Evolutionary conservation across 1,139 yeast species (phyloP), one percentile per base, ranked within the genome.

Genomic region (Casaregolazyma lundiana): DNA sequence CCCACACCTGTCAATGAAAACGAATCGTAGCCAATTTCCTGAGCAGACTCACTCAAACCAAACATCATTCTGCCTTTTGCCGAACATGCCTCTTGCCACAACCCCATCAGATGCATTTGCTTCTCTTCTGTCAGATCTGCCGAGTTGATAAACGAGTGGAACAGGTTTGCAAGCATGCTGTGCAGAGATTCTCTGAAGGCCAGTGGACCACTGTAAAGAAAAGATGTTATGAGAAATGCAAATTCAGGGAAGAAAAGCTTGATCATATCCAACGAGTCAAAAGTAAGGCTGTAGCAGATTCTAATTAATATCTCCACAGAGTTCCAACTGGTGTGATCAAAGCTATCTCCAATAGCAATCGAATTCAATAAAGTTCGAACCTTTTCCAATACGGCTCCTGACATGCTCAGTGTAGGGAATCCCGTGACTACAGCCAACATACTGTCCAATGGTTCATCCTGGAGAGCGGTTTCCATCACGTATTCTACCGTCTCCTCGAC

Each of bases 31-130:
- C 68, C 64, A 15, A 66, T 58, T 26, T 68, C 67, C 39, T 72
- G 71, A 46, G 68, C 71, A 35, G 83, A 90, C 55, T 88, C 79
- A n/a, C 81, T 80, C 52, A 86, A 70, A 0, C 96, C 96, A 67
- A 86, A 86, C 51, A 86, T 68, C 72, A 85, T 76, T 55, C 78
- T 80, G 3, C 86, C 83, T 59, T 90, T 75, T 47, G 84, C 87
- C 8, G 86, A 80, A 46, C 86, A 78, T 52, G 87, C 75, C 46
- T 77, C 77, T 3, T 69, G 71, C 54, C 85, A 77, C 1, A 84
- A 73, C 1, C 70, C 68, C 46, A 74, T 74, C 13, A 87, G 71
- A 6, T 71, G 65, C 2, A 61, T 57, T 48, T 69, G 70, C 47
- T 78, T 78, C 1, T 61, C 65, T 0, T 59, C 66, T 0, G 78